Evolutionary conservation across 257 asterid species (phyloP).

Genomic region (Jaltomata sinuosa): DNA sequence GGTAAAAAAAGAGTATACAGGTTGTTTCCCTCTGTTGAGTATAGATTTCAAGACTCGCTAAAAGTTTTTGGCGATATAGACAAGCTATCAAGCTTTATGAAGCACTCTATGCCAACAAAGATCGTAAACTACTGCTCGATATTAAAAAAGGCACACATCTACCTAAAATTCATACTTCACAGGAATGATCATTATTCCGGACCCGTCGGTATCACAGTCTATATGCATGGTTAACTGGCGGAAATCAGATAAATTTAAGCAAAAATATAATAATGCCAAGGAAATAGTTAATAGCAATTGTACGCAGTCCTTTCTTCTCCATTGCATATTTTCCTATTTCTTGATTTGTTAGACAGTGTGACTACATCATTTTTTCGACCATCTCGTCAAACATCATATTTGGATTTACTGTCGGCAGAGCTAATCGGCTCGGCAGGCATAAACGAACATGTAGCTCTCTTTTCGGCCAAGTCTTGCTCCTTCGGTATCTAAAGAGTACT

Average conservation of each 20-base stretch:
- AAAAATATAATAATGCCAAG: not conserved
- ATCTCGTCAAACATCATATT: not conserved
- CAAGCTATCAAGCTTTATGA: not conserved
- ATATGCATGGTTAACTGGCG: not conserved
- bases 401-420: not conserved
- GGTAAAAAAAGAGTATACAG: not conserved
- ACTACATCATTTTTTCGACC: not conserved
- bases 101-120: not conserved
- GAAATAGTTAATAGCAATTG: not conserved
- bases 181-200: not conserved
- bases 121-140: no score
- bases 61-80: not conserved
- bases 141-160: not conserved
- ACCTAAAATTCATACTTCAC: not conserved
- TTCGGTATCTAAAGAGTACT: not conserved
- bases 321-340: not conserved
- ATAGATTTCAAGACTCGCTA: not conserved
- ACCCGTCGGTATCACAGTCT: not conserved
- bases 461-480: not conserved
- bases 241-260: not conserved
- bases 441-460: not conserved
- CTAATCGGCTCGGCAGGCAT: not conserved
- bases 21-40: not conserved
- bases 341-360: not conserved
- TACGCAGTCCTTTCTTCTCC: not conserved